phyloP scores from a whole-genome alignment of 1,139 yeast genomes.

The Hyphopichia pseudoburtonii region DNA sequence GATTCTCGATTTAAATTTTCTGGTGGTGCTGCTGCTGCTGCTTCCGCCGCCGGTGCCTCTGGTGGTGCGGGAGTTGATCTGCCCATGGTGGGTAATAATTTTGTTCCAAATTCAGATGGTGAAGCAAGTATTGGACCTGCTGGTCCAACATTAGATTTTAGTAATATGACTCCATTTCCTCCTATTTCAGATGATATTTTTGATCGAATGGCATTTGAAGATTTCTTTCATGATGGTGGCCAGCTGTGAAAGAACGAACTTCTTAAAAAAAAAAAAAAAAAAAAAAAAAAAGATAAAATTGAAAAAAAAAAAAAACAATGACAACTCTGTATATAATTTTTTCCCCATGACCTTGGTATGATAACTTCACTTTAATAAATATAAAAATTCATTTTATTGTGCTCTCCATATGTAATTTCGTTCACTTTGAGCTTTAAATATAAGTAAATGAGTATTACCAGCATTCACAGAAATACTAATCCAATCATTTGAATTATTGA shows the following conservation, averaged over 20 bases:
- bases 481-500: constrained; percentile 1
- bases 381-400: not conserved
- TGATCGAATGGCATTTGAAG: not conserved
- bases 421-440: not conserved
- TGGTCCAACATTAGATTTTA: too few species aligned
- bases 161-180: not conserved
- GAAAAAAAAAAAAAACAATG: not conserved
- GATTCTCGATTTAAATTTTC: too few species aligned
- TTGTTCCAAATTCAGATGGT: too few species aligned
- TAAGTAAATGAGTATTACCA: not conserved
- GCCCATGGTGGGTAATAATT: too few species aligned
- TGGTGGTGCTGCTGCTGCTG: too few species aligned
- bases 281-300: not conserved
- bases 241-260: not conserved
- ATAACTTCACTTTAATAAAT: not conserved
- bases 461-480: not conserved
- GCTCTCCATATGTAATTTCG: constrained; percentile 1
- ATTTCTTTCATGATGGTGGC: not conserved
- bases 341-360: not conserved
- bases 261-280: not conserved
- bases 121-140: not conserved
- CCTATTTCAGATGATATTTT: not conserved
- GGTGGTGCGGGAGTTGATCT: too few species aligned
- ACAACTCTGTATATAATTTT: not conserved
- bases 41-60: too few species aligned